phyloP scores from a whole-genome alignment of 2,329 filamentous ascomycete species.

The Cladosporium sp. region DNA sequence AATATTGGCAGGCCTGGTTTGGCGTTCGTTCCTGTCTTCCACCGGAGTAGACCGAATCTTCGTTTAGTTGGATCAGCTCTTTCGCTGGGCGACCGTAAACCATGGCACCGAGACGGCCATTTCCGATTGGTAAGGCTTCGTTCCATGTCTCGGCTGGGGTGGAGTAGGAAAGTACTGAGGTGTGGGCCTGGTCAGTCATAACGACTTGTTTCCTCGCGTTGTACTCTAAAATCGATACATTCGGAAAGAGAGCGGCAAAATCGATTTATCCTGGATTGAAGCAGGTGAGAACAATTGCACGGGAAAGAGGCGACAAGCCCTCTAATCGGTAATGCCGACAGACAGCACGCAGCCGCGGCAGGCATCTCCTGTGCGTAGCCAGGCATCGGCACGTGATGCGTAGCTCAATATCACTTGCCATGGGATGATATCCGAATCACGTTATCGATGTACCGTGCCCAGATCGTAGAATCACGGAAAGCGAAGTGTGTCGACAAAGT shows the following conservation, averaged over 20 bases:
- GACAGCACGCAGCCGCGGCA: neutral
- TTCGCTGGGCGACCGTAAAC: constrained; percentile 47
- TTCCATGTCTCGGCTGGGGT: constrained; percentile 35
- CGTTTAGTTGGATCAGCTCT: constrained; percentile 50
- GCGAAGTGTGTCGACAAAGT: neutral
- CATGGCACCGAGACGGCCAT: constrained; percentile 51
- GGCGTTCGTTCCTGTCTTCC: constrained; percentile 47
- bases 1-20: constrained; percentile 33
- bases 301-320: neutral
- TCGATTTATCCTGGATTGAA: neutral
- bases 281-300: neutral
- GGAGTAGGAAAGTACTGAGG: constrained; percentile 32
- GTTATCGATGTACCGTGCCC: neutral
- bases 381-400: neutral
- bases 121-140: constrained; percentile 50
- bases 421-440: neutral
- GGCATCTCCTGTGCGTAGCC: neutral
- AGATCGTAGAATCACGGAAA: neutral
- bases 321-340: neutral
- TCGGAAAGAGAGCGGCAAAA: neutral
- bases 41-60: constrained; percentile 52
- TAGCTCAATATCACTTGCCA: neutral
- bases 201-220: neutral
- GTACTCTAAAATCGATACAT: neutral
- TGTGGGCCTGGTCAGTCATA: neutral